Base-by-base conservation (phyloP, 768 basidiomycete species). In the Calocybe indica region DNA sequence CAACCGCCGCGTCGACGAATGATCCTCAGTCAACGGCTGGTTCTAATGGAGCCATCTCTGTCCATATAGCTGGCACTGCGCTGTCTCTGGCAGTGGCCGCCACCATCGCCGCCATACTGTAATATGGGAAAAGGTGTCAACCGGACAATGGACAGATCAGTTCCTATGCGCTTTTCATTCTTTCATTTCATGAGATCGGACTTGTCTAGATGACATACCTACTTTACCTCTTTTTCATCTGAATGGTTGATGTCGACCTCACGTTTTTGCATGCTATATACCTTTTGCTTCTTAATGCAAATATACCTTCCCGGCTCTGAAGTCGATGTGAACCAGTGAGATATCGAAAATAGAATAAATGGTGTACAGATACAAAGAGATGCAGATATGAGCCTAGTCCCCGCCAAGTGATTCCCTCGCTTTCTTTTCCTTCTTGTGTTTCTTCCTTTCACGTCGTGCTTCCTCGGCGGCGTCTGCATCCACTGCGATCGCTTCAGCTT, bases 381-480 rank as follows among this genome's bases (percentile, higher is more conserved):
- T 43, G 10, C 12, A 39, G 34, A 9, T 2, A 13, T 36, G 44
- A 15, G 31, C n/a, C 34, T 29, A 70, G 49, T 68, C 71, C 13
- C 63, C 70, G 28, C 67, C 72, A 51, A 68, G 50, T 0, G 73
- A 72, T 52, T 71, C 69, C 47, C 69, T 64, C 14, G 68, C 77
- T 54, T 82, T 85, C 60, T 78, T 83, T 66, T 86, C 83, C 57
- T 83, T 86, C 58, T 78, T 86, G 58, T 82, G 62, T 42, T 78
- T 74, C 52, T 83, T 86, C 54, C 73, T 72, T 60, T 85, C 84
- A 49, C 70, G 70, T 46, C 71, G 78, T 39, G 79, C 81, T 54
- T 77, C 80, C 5, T 80, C 83, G 43, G 83, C 80, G 43, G 75
- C 80, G 41, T 70, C 75, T 41, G 61, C 71, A 7, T 62, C 69